A percentile compares a stretch with the other conserved stretches of the same genome.
These are phyloP conservation scores for Athelia sp. DNA, from an alignment of 1,284 basidiomycete species.

Conservation along the genomic window DNA sequence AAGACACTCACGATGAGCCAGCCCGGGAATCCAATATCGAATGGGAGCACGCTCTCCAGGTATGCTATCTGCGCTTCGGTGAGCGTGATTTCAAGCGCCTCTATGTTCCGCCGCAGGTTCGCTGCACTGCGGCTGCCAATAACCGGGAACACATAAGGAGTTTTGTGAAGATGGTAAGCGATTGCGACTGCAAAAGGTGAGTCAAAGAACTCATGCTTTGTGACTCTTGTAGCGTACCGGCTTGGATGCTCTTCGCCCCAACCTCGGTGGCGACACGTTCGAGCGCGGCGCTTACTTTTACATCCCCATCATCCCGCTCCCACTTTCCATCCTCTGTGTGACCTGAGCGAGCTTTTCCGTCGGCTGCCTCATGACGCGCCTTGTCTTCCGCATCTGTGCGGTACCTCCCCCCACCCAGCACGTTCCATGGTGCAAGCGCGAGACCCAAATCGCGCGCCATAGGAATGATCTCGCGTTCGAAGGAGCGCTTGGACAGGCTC, in stretches of 20 bases:
- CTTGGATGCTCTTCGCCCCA: constrained; percentile 24
- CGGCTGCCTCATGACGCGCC: constrained; percentile 17
- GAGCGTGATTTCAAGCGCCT: constrained; percentile 23
- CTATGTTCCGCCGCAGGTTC: constrained; percentile 26
- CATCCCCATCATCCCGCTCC: constrained; percentile 24
- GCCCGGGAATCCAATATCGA: constrained; percentile 14
- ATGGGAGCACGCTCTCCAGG: constrained; percentile 11
- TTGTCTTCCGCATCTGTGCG: constrained; percentile 29
- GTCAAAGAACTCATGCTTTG: constrained; percentile 1
- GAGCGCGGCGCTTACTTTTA: constrained; percentile 18
- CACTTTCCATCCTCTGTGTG: constrained; percentile 12
- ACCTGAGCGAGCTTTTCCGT: no score
- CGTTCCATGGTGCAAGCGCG: constrained; percentile 36
- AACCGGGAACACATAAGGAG: constrained; percentile 25
- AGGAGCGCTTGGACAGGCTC: constrained; percentile 39
- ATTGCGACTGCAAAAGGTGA: constrained; percentile 11
- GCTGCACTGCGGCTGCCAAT: constrained; percentile 28
- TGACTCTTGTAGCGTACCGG: constrained; percentile 1
- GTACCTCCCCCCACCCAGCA: constrained; percentile 31
- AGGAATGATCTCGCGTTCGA: constrained; percentile 26
- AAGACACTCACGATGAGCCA: constrained; percentile 12
- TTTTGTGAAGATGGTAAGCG: constrained; percentile 18
- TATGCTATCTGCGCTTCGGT: constrained; percentile 21
- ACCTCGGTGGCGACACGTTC: constrained; percentile 34
- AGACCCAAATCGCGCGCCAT: constrained; percentile 19